A percentile compares a stretch with the other conserved stretches of the same genome.
Evolutionary conservation across 306 rosid species (phyloP).

Genomic region (Argentina anserina): DNA sequence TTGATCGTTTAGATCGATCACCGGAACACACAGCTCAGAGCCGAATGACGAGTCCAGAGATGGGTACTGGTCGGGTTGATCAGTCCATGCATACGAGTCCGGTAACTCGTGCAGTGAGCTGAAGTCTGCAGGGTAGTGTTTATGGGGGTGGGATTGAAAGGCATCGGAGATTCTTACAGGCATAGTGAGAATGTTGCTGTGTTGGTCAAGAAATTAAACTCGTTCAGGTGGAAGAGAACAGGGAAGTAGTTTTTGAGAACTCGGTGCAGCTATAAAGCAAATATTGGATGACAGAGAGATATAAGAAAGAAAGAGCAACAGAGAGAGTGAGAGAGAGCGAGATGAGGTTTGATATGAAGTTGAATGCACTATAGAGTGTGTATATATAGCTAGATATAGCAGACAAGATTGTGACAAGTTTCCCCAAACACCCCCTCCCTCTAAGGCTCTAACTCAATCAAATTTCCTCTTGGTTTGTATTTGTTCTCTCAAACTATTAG

Average conservation of each 20-base stretch:
- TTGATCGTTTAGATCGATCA: slow-evolving; percentile 64
- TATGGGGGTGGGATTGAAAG: slow-evolving; percentile 46
- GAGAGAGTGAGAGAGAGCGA: slow-evolving; percentile 24
- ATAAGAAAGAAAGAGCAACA: slow-evolving; percentile 30
- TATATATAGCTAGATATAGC: slow-evolving; percentile 50
- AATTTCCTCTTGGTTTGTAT: not conserved
- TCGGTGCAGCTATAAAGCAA: not conserved
- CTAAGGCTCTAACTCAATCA: slow-evolving; percentile 9
- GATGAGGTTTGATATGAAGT: slow-evolving; percentile 17
- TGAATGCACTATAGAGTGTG: slow-evolving; percentile 26
- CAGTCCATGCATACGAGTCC: slow-evolving; percentile 71
- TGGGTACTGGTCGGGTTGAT: slow-evolving; percentile 15
- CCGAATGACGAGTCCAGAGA: not conserved
- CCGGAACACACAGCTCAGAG: slow-evolving; percentile 33
- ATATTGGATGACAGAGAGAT: no score
- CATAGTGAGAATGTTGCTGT: slow-evolving; percentile 35
- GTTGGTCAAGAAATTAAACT: not conserved
- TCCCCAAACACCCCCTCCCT: slow-evolving; percentile 20
- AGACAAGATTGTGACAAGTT: slow-evolving; percentile 45
- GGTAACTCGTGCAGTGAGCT: slow-evolving; percentile 63
- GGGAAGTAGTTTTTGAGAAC: not conserved
- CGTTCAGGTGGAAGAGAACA: not conserved
- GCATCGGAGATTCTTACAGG: slow-evolving; percentile 68
- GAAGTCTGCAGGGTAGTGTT: slow-evolving; percentile 55
- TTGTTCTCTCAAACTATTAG: not conserved